A percentile compares a stretch with the other conserved stretches of the same genome.
Evolutionary conservation across 495 filamentous ascomycete species (phyloP).

Genomic region (Daldinia concentrica): DNA sequence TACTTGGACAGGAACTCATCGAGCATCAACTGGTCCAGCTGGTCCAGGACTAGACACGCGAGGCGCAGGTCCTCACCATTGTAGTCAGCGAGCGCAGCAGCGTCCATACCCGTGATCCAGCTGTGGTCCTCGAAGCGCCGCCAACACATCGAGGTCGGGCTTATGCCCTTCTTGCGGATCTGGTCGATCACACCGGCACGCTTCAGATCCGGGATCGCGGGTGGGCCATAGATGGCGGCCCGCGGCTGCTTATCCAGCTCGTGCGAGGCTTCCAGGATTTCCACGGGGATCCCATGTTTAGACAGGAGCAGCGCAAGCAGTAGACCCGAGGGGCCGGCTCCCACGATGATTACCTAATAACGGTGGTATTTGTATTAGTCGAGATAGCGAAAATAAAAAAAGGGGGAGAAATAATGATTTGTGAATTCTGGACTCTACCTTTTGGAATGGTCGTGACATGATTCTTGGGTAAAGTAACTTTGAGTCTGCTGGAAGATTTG

Average conservation of each 20-base stretch:
- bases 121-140: constrained; percentile 52
- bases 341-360: constrained; percentile 57
- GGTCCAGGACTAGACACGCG: constrained; percentile 49
- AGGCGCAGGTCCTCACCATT: constrained; percentile 52
- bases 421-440: constrained; percentile 15
- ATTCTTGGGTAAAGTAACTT: constrained; percentile 11
- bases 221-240: constrained; percentile 62
- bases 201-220: constrained; percentile 62
- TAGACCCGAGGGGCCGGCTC: constrained; percentile 66
- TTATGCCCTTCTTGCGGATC: constrained; percentile 58
- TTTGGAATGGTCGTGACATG: constrained; percentile 40
- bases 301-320: constrained; percentile 64
- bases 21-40: constrained; percentile 56
- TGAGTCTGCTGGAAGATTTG: neutral
- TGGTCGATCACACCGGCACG: constrained; percentile 66
- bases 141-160: constrained; percentile 63
- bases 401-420: neutral
- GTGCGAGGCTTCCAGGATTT: constrained; percentile 60
- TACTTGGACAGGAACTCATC: constrained; percentile 57
- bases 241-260: constrained; percentile 64
- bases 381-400: neutral
- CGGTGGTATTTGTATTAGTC: constrained; percentile 4
- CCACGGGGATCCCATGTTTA: constrained; percentile 61
- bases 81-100: constrained; percentile 40
- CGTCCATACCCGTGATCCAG: constrained; percentile 48